Evolutionary conservation across 768 basidiomycete genomes (phyloP), one percentile per base, ranked within the genome.

Genomic region (Rhizopogon vesiculosus): DNA sequence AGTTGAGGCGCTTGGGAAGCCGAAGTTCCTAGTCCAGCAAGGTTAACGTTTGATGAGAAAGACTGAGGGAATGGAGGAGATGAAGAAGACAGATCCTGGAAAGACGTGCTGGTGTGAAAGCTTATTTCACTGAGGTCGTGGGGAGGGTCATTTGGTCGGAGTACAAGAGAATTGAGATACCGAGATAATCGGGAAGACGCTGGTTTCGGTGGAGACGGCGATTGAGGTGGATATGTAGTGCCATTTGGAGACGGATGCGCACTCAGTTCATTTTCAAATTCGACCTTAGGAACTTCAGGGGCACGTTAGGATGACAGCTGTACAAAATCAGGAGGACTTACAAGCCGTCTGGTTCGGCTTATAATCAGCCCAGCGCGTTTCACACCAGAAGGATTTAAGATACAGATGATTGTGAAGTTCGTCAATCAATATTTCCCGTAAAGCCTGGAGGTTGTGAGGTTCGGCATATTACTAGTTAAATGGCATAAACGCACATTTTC

Each of bases 371-470:
- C 97, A 99, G 31, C 96, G 84, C 5, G 86, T 82, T 61, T 98
- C 96, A 66, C 92, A 94, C 85, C 94, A 97, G 69, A 93, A 96
- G 1, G 89, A 91, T 65, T 96, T 97, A 57, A 99, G 83, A 71
- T 97, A 99, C n/a, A 99, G 73, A 71, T 99, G 97, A 61, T 86
- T 92, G 66, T 98, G 95, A 12, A 99, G 78, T 65, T 99, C 97
- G 61, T 99, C 97, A 7, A 95, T 78, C 55, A 99, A 74, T 54
- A 98, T 97, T 60, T 98, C 97, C 45, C 90, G 81, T 43, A 99
- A 72, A 10, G 91, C 87, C 96, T 98, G 63, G 1, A 55, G 49
- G 41, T 2, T 1, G 50, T 72, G 25, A 68, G 51, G 16, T 7
- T 40, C 13, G 18, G 19, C n/a, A 0, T 25, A 25, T 22, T 3